These are phyloP conservation scores for Pythium insidiosum DNA, from an alignment of 352 stramenopile genomes.

Conservation along the genomic window DNA sequence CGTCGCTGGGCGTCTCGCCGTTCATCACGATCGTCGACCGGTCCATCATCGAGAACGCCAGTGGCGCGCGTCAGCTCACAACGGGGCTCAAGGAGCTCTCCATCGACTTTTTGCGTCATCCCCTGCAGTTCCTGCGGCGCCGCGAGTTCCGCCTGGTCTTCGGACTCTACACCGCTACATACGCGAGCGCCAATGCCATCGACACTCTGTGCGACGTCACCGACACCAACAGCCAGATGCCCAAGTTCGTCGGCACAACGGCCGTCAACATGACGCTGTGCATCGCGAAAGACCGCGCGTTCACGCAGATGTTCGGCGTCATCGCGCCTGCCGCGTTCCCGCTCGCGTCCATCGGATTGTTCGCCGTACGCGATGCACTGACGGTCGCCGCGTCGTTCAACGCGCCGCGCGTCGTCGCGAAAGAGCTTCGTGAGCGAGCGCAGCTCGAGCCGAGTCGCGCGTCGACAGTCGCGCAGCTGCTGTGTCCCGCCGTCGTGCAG, in stretches of 20 bases:
- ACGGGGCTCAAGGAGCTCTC: slow-evolving; percentile 58
- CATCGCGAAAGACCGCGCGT: slow-evolving; percentile 89
- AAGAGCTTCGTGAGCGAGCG: slow-evolving; percentile 44
- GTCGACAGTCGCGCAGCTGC: slow-evolving; percentile 61
- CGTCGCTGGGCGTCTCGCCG: slow-evolving; percentile 70
- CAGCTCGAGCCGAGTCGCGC: slow-evolving; percentile 42
- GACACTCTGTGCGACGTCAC: slow-evolving; percentile 78
- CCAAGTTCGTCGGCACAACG: slow-evolving; percentile 86
- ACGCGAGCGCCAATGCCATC: slow-evolving; percentile 79
- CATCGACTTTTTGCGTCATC: slow-evolving; percentile 47
- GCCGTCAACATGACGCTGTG: slow-evolving; percentile 88
- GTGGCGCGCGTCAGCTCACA: slow-evolving; percentile 51
- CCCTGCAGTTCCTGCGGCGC: slow-evolving; percentile 74
- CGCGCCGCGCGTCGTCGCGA: slow-evolving; percentile 56
- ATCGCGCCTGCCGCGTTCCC: slow-evolving; percentile 70
- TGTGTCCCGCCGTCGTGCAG: slow-evolving; percentile 80
- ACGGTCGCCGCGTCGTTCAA: slow-evolving; percentile 88
- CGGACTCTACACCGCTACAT: slow-evolving; percentile 86
- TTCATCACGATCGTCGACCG: slow-evolving; percentile 88
- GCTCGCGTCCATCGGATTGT: slow-evolving; percentile 74
- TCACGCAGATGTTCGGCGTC: slow-evolving; percentile 88
- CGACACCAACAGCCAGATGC: slow-evolving; percentile 74
- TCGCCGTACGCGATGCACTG: slow-evolving; percentile 79
- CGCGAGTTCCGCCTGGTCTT: slow-evolving; percentile 88
- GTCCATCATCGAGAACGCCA: slow-evolving; percentile 87